Conservation (phyloP, 2,329 filamentous ascomycete species). For the Fusarium protoensiforme region DNA sequence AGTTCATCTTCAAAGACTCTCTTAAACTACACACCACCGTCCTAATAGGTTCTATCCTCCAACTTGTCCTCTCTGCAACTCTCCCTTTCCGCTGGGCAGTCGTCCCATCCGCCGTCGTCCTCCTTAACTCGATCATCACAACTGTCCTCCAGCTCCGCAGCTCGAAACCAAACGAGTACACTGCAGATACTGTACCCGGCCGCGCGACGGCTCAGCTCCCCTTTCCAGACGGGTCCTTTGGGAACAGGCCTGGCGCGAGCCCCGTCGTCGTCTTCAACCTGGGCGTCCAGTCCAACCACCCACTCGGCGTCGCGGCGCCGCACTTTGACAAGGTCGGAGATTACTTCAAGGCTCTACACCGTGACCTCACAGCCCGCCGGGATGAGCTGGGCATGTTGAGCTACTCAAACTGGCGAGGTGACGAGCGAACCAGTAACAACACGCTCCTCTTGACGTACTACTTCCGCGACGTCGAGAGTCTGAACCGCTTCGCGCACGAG, state of each 20-base stretch:
- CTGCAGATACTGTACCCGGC: constrained; percentile 45
- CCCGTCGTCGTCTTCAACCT: constrained; percentile 58
- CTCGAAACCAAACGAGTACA: constrained; percentile 34
- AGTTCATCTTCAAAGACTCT: constrained; percentile 46
- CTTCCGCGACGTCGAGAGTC: constrained; percentile 59
- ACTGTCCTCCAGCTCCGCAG: constrained; percentile 42
- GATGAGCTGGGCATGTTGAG: constrained; percentile 61
- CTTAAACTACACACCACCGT: constrained; percentile 49
- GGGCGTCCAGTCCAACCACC: constrained; percentile 58
- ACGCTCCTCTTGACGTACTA: constrained; percentile 60
- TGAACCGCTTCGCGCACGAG: constrained; percentile 64
- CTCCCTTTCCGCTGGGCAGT: constrained; percentile 50
- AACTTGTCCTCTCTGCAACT: constrained; percentile 46
- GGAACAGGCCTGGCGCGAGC: constrained; percentile 40
- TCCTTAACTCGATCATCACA: constrained; percentile 46
- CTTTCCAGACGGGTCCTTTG: constrained; percentile 42
- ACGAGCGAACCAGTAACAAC: constrained; percentile 52
- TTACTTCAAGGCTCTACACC: constrained; percentile 53
- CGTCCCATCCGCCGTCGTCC: constrained; percentile 46
- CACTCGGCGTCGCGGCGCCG: constrained; percentile 60
- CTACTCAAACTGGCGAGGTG: constrained; percentile 53
- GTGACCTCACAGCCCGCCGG: constrained; percentile 48
- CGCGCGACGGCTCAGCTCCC: constrained; percentile 50
- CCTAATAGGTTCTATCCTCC: constrained; percentile 48
- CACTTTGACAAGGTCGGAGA: constrained; percentile 52